Conservation (phyloP, 495 filamentous ascomycete species). For the Echria macrotheca region DNA sequence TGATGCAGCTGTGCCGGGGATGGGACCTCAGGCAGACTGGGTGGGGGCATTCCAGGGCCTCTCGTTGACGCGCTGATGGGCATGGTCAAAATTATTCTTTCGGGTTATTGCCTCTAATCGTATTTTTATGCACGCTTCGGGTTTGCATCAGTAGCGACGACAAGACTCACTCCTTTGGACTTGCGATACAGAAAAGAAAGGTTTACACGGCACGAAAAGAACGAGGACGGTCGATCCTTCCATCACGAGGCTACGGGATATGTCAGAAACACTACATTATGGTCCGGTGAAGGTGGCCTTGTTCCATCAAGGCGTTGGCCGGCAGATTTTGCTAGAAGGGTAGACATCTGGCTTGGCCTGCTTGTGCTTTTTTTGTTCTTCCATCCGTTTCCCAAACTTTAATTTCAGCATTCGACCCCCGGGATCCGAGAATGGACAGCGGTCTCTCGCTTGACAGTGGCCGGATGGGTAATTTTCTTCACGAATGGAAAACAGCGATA, state of each 20-base stretch:
- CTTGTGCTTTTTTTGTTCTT: constrained; percentile 5
- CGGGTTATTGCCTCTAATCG: constrained; percentile 8
- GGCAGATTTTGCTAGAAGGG: constrained; percentile 11
- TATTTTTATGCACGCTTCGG: constrained; percentile 12
- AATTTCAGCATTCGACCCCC: constrained; percentile 5
- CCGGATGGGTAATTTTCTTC: constrained; percentile 20
- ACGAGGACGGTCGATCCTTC: constrained; percentile 17
- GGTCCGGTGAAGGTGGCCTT: constrained; percentile 9
- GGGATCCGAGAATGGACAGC: neutral
- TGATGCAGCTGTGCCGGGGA: constrained; percentile 29
- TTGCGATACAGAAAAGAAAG: constrained; percentile 20
- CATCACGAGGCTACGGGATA: constrained; percentile 25
- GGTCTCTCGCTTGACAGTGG: constrained; percentile 1
- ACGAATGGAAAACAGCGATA: constrained; percentile 38
- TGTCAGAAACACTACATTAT: constrained; percentile 23
- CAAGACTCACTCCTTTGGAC: constrained; percentile 17
- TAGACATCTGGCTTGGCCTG: neutral
- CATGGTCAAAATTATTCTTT: neutral
- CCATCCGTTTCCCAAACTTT: constrained; percentile 5
- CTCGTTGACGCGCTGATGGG: constrained; percentile 44
- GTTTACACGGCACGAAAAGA: constrained; percentile 20
- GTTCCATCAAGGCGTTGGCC: constrained; percentile 24
- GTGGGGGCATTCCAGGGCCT: constrained; percentile 46
- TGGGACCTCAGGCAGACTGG: constrained; percentile 41
- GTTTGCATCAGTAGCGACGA: constrained; percentile 11